Conservation (phyloP, 345 rosid genomes). For the Linum trigynum region DNA sequence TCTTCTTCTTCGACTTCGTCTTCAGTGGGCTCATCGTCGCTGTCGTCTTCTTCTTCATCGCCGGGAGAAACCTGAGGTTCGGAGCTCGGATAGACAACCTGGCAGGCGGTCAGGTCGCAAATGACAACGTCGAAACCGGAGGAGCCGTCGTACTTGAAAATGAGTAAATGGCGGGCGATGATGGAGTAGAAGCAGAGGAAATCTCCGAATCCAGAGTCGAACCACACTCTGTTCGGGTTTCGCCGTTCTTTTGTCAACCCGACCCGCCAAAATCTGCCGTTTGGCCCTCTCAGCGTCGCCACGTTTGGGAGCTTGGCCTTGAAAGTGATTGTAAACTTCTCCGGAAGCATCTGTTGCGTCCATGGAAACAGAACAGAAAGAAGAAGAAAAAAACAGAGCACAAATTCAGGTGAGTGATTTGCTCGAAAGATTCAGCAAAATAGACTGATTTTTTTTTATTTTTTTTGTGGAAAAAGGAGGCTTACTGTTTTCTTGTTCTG, state of each 20-base stretch:
- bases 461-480: too few species aligned
- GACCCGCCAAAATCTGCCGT: not conserved
- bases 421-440: too few species aligned
- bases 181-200: not conserved
- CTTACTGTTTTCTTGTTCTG: too few species aligned
- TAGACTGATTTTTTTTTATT: too few species aligned
- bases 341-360: not conserved
- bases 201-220: not conserved
- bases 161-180: not conserved
- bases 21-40: too few species aligned
- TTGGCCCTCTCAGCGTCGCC: not conserved
- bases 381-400: not conserved
- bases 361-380: not conserved
- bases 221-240: not conserved
- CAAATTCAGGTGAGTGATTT: not conserved
- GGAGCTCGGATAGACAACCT: not conserved
- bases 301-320: not conserved
- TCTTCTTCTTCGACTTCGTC: too few species aligned
- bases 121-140: not conserved
- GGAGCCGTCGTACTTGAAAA: not conserved
- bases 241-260: not conserved
- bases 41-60: too few species aligned
- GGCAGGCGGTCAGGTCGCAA: not conserved
- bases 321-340: not conserved
- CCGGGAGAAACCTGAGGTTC: not conserved